A percentile compares a stretch with the other conserved stretches of the same genome.
Evolutionary conservation across 495 filamentous ascomycete genomes (phyloP).

Genomic region (Tuber melanosporum): DNA sequence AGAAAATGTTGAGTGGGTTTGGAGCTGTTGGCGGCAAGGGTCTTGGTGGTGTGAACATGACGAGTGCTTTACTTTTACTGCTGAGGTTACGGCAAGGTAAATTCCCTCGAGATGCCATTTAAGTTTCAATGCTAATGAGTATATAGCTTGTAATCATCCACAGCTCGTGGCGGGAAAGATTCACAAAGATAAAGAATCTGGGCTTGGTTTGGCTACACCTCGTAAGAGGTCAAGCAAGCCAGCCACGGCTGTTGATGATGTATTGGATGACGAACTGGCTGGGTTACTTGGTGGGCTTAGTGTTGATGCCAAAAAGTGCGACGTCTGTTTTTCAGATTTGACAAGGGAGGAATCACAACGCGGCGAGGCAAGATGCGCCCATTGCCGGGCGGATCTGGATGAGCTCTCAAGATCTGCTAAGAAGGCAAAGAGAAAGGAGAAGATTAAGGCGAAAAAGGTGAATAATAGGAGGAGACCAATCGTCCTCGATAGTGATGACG

Average conservation of each 20-base stretch:
- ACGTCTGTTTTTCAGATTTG: constrained; percentile 74
- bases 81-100: constrained; percentile 68
- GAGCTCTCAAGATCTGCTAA: constrained; percentile 29
- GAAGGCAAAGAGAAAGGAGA: constrained; percentile 42
- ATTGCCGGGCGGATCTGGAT: constrained; percentile 63
- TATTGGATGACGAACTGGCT: constrained; percentile 69
- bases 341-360: constrained; percentile 51
- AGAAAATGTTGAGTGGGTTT: constrained; percentile 71
- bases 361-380: constrained; percentile 61
- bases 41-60: constrained; percentile 36
- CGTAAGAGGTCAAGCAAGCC: constrained; percentile 44
- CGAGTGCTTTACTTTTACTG: constrained; percentile 72
- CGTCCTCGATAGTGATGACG: constrained; percentile 48
- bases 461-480: constrained; percentile 42
- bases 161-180: constrained; percentile 76
- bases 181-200: constrained; percentile 77
- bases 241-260: constrained; percentile 48
- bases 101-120: neutral
- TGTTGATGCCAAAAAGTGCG: constrained; percentile 75
- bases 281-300: constrained; percentile 77
- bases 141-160: constrained; percentile 76
- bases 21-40: constrained; percentile 32
- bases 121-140: constrained; percentile 10
- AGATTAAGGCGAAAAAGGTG: constrained; percentile 28
- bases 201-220: constrained; percentile 54